Percentiles rank a stretch among this genome's conserved stretches.
Conservation (phyloP, 139 green algal genomes). For the Chlamydomonas sp. region DNA sequence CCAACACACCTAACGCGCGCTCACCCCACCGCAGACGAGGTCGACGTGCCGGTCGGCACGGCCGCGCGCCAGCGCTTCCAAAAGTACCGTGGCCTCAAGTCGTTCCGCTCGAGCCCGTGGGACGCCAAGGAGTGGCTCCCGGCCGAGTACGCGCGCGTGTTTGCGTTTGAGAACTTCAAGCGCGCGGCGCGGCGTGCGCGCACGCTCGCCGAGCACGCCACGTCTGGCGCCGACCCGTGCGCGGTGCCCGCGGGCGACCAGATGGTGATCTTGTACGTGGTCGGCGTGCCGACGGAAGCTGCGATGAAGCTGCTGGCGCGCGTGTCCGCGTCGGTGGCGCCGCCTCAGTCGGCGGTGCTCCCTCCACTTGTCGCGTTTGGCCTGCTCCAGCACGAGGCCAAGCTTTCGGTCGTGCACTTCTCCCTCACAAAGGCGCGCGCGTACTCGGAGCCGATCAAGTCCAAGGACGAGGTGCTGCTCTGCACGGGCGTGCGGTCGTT, state of each 20-base stretch:
- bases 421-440: slow-evolving; percentile 53
- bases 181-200: slow-evolving; percentile 55
- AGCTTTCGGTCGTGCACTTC: slow-evolving; percentile 78
- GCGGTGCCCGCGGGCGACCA: slow-evolving; percentile 43
- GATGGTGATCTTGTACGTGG: slow-evolving; percentile 42
- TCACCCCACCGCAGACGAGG: slow-evolving; percentile 78
- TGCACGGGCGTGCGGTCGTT: slow-evolving; percentile 33
- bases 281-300: slow-evolving; percentile 40
- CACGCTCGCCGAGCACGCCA: slow-evolving; percentile 27
- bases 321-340: slow-evolving; percentile 19
- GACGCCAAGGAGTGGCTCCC: slow-evolving; percentile 82
- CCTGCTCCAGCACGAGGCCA: slow-evolving; percentile 87
- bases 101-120: slow-evolving; percentile 79
- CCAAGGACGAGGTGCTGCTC: slow-evolving; percentile 83
- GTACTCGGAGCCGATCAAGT: slow-evolving; percentile 52
- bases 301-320: slow-evolving; percentile 36
- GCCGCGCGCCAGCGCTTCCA: slow-evolving; percentile 54
- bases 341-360: too few relatives aligned
- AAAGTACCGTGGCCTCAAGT: slow-evolving; percentile 81
- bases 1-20: slow-evolving; percentile 53
- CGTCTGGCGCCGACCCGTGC: slow-evolving; percentile 28
- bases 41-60: slow-evolving; percentile 71
- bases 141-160: slow-evolving; percentile 79
- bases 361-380: slow-evolving; percentile 57
- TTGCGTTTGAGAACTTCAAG: slow-evolving; percentile 90